Conservation (phyloP, 1,139 yeast genomes). For the Candida gigantensis region DNA sequence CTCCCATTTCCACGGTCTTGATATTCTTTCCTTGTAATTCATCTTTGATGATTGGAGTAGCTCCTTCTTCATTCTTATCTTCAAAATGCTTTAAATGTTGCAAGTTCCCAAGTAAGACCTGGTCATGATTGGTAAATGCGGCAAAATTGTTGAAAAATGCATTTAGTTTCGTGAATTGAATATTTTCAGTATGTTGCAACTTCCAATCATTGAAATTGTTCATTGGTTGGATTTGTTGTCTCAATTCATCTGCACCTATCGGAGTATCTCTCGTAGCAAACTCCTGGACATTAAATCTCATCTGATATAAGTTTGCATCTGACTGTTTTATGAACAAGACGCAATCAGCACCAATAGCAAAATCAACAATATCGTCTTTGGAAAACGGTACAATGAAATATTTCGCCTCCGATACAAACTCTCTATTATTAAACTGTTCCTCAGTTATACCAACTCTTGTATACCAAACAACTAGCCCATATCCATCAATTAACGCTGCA, state of each 20-base stretch:
- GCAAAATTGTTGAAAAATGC: constrained; percentile 27
- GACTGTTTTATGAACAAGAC: constrained; percentile 48
- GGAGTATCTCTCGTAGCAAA: constrained; percentile 12
- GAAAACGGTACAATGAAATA: constrained; percentile 46
- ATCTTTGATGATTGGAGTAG: constrained; percentile 23
- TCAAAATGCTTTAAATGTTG: constrained; percentile 31
- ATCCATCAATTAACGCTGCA: constrained; percentile 48
- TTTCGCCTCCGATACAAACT: constrained; percentile 30
- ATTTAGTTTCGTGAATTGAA: constrained; percentile 21
- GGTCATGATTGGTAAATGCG: constrained; percentile 37
- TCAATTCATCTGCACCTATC: constrained; percentile 10
- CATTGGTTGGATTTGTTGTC: constrained; percentile 14
- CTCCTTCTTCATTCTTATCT: constrained; percentile 16
- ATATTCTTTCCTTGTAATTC: constrained; percentile 55
- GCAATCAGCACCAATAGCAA: constrained; percentile 54
- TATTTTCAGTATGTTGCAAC: constrained; percentile 8
- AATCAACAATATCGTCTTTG: constrained; percentile 48
- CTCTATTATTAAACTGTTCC: constrained; percentile 21
- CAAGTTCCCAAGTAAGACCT: constrained; percentile 15
- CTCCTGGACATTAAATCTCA: constrained; percentile 30
- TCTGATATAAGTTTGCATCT: constrained; percentile 47
- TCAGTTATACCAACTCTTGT: constrained; percentile 37
- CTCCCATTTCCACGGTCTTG: constrained; percentile 59
- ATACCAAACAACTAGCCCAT: constrained; percentile 67
- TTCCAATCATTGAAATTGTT: constrained; percentile 35